Percentiles rank a stretch among this genome's conserved stretches.
Evolutionary conservation across 805 yeast species (phyloP).

Genomic region (Tetrapisispora namnaoensis): DNA sequence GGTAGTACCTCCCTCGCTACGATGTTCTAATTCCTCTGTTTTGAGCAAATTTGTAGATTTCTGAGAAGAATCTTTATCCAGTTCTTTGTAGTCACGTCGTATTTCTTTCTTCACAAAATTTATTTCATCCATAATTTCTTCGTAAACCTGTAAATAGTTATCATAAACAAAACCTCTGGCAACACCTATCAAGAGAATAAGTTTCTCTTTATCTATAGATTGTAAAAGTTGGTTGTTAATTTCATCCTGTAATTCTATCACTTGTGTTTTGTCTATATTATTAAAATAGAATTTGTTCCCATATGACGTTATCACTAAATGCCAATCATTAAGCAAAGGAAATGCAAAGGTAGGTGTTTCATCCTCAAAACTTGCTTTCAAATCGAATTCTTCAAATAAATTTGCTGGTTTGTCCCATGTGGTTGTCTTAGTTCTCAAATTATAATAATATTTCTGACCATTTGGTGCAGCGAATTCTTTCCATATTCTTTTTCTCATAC

Average conservation of each 20-base stretch:
- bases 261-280: slow-evolving; percentile 18
- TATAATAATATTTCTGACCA: slow-evolving; percentile 32
- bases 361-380: not conserved
- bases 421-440: slow-evolving; percentile 29
- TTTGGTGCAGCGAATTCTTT: slow-evolving; percentile 32
- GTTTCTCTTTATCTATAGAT: slow-evolving; percentile 21
- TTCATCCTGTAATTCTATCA: slow-evolving; percentile 27
- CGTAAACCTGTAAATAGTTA: slow-evolving; percentile 10
- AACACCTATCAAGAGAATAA: slow-evolving; percentile 16
- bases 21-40: not conserved
- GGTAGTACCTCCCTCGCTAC: not conserved
- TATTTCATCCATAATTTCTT: slow-evolving; percentile 10
- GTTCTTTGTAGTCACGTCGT: slow-evolving; percentile 3
- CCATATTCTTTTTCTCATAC: slow-evolving; percentile 23
- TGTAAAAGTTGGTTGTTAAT: slow-evolving; percentile 21
- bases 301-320: slow-evolving; percentile 31
- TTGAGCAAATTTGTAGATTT: not conserved
- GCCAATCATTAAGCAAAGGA: slow-evolving; percentile 31
- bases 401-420: slow-evolving; percentile 31
- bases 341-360: slow-evolving; percentile 10
- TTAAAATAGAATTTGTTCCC: slow-evolving; percentile 38
- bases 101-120: slow-evolving; percentile 8
- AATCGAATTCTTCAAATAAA: slow-evolving; percentile 3
- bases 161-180: slow-evolving; percentile 16
- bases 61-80: not conserved